Percentiles rank a stretch among this genome's conserved stretches.
Evolutionary conservation across 2,329 filamentous ascomycete species (phyloP).

Genomic region (Neonectria magnoliae): DNA sequence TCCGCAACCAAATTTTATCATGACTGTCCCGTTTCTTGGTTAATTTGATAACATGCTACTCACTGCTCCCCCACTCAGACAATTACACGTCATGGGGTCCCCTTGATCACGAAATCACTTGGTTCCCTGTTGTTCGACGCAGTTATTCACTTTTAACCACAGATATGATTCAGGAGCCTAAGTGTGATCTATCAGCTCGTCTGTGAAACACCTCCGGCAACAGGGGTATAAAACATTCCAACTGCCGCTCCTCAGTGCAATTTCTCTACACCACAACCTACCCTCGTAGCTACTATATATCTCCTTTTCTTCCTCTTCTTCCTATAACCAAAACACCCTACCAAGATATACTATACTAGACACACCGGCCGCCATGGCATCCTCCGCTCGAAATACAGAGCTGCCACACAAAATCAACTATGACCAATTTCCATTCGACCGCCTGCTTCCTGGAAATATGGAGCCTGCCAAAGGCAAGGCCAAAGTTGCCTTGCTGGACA

Average conservation of each 20-base stretch:
- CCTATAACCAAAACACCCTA: background rate
- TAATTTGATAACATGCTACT: background rate
- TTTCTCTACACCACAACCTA: background rate
- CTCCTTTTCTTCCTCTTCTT: background rate
- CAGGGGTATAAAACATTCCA: background rate
- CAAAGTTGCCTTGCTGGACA: background rate
- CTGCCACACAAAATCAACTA: background rate
- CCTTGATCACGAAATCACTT: no score
- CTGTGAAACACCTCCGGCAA: background rate
- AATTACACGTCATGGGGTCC: background rate
- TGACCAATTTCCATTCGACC: background rate
- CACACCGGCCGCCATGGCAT: background rate
- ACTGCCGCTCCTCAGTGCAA: background rate
- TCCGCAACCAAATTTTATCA: background rate
- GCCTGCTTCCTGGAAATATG: background rate
- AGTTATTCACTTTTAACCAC: background rate
- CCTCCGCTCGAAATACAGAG: background rate
- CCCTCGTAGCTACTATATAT: background rate
- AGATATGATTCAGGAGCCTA: background rate
- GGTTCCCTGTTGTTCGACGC: background rate
- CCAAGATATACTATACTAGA: background rate
- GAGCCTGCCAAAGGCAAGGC: background rate
- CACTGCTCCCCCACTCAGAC: background rate
- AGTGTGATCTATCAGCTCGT: background rate
- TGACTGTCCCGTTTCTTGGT: background rate